Evolutionary conservation across 2,329 filamentous ascomycete species (phyloP), one percentile per base, ranked within the genome.

Genomic region (Verticillium zaregamsianum): DNA sequence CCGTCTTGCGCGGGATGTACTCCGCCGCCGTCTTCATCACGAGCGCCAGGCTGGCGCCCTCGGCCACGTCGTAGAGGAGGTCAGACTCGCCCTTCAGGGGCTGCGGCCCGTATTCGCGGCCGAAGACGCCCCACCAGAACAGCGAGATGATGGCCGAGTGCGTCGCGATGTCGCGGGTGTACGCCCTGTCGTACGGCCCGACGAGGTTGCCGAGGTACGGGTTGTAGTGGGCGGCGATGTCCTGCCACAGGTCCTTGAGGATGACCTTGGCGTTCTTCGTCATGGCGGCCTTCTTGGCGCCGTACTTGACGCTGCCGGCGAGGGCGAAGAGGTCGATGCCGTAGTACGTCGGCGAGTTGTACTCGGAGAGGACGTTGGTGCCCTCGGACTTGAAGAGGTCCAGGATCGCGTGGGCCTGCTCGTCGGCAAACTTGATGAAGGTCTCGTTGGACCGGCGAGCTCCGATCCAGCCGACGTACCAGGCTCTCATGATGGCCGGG

Each of bases 101-200:
- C 31, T 74, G 70, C 0, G 74, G 75, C 0, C 75, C 74, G 55
- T 72, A 72, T 3, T 73, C 72, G 49, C 75, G 72, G 0, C 77
- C 78, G 59, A 73, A 79, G 11, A 80, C 65, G 5, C 75, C 74
- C 78, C 78, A 80, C 69, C 73, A 77, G 64, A 74, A 78, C 59
- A 77, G 68, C 12, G 73, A 72, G n/a, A 79, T 64, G 45, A 79
- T 75, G 0, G 76, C 69, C 1, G 73, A 76, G 62, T 80, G 76
- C 5, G 68, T 68, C 1, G 74, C 75, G 63, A 76, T 75, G 62
- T 77, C 75, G n/a, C 74, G 68, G 3, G 72, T 74, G 65, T 76
- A 77, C 7, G 74, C 74, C 15, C 74, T 69, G 63, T 77, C 73
- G 57, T 76, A 76, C 0, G 73, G 74, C 0, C 73, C 74, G 0